These are phyloP conservation scores for Podaxis mareebaensis DNA, from an alignment of 768 basidiomycete species.

Conservation along the genomic window DNA sequence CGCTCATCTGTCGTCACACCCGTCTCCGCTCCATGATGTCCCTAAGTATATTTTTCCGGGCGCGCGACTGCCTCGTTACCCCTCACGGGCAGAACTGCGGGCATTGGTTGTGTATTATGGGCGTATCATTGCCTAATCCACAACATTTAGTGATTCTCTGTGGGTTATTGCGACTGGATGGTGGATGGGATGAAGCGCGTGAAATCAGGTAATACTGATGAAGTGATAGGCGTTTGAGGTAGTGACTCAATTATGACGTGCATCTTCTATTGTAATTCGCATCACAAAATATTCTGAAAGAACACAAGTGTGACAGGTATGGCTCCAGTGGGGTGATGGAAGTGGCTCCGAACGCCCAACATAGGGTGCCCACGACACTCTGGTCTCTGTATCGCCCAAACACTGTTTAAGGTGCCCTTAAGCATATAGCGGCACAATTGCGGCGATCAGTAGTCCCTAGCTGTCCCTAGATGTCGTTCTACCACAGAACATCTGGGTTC, in stretches of 20 bases:
- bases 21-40: slow-evolving; percentile 12
- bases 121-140: background rate
- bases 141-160: background rate
- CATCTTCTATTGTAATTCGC: background rate
- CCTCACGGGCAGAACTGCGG: background rate
- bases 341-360: no score
- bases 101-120: background rate
- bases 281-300: background rate
- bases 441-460: no score
- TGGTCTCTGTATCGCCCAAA: no score
- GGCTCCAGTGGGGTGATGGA: no score
- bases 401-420: no score
- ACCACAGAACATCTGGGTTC: background rate
- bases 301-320: no score
- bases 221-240: slow-evolving; percentile 3
- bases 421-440: no score
- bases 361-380: no score
- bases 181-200: background rate
- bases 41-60: background rate
- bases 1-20: slow-evolving; percentile 14
- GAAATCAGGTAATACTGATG: background rate
- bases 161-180: background rate
- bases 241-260: slow-evolving; percentile 10
- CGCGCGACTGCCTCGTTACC: background rate
- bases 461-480: background rate